These are phyloP conservation scores for Corchorus capsularis DNA, from an alignment of 345 rosid genomes.

Conservation along the genomic window DNA sequence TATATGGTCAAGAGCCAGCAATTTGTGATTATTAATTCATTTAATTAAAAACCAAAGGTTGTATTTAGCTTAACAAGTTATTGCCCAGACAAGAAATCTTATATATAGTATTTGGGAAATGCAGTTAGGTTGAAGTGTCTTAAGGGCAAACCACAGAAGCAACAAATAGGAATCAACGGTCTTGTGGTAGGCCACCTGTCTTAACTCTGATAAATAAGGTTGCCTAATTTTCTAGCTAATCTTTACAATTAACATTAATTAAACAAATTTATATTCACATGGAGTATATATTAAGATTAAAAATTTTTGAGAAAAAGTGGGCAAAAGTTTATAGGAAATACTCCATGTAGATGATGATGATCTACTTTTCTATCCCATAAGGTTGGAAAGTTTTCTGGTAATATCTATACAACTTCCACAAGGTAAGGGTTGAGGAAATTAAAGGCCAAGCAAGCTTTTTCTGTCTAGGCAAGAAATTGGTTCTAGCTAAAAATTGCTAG, in stretches of 20 bases:
- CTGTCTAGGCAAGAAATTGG: not conserved
- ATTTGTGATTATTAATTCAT: not conserved
- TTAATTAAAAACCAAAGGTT: not conserved
- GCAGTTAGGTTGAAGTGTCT: not conserved
- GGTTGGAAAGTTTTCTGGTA: not conserved
- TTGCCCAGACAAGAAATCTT: not conserved
- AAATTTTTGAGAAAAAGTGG: too few species aligned
- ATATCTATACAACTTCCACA: not conserved
- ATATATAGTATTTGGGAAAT: not conserved
- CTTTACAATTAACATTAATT: not conserved
- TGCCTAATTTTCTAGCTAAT: slow-evolving; percentile 3
- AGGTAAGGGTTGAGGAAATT: not conserved
- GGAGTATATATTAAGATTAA: too few species aligned
- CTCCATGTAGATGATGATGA: not conserved
- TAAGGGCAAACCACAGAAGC: not conserved
- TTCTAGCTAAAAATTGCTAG: not conserved
- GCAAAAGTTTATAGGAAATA: not conserved
- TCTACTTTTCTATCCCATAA: not conserved
- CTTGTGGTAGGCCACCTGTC: not conserved
- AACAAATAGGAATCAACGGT: not conserved
- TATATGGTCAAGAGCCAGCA: not conserved
- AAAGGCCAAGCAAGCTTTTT: not conserved
- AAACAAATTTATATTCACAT: too few species aligned
- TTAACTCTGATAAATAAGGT: not conserved
- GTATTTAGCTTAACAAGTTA: not conserved